Base-by-base conservation (phyloP, 441 rosid genomes). In the Erysimum cheiri region DNA sequence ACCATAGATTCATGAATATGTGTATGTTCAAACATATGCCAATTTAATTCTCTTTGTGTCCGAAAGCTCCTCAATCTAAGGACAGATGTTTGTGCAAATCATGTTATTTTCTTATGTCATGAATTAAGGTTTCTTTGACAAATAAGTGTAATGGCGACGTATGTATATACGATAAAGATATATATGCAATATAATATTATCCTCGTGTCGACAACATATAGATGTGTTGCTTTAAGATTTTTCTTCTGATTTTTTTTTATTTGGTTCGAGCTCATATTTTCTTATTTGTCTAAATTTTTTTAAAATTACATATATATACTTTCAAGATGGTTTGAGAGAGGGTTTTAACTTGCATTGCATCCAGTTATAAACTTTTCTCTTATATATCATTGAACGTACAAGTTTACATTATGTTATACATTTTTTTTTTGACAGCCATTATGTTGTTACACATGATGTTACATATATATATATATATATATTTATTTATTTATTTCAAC, bases 11-110 rank as follows among this genome's bases (percentile, higher is more conserved):
- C 8, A 65, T 43, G 46, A 65, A 12, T 33, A 41, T 43, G 29
- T 58, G 54, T 46, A 8, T 17, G 57, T 74, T 40, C 12, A 74
- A 11, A 46, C 69, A 60, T 32, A 52, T 53, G 58, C 39, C 46
- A 54, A 10, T 15, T n/a, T 19, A 36, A 2, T 29, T 48, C 4
- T 33, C 3, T 31, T 39, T 54, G 35, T 52, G 70, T 62, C 65
- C 37, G 12, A 55, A 64, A 57, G 75, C 55, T 69, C 78, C 79
- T 63, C 71, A 64, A 75, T 75, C 75, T 12, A 69, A 70, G 79
- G 75, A 49, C 48, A 69, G 0, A 62, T 75, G 70, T 68, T 49
- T 39, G 13, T 56, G 15, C 46, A 5, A 35, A 60, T 50, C 24
- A 60, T 67, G 28, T 5, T 12, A 67, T 54, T 68, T 35, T 67